Base-by-base conservation (phyloP, 2,329 filamentous ascomycete genomes). In the Cladobotryum mycophilum region DNA sequence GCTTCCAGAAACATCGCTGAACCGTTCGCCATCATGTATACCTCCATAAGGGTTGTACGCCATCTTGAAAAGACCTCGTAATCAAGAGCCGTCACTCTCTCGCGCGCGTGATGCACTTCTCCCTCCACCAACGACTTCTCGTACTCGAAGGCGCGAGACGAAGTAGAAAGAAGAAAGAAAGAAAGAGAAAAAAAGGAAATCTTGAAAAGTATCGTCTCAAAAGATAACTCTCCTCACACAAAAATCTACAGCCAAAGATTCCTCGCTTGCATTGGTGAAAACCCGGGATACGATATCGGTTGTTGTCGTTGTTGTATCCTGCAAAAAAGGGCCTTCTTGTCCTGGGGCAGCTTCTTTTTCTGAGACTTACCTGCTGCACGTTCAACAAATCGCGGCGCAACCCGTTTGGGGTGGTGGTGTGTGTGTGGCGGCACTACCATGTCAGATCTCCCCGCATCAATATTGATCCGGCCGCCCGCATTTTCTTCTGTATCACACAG, bases 31-130 rank as follows among this genome's bases (percentile, higher is more conserved):
- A 14, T 40, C 15, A 62, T 68, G 15, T 35, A 57, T 63, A 78
- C 76, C 75, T 70, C 78, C 78, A 55, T 82, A 82, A n/a, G 76
- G 78, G 61, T 82, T 81, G 65, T 81, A 82, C 15, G 79, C 70
- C 79, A 82, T 82, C 53, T 41, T 53, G 48, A 47, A 49, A 48
- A 41, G 33, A 44, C 25, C 41, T 44, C 47, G 11, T 30, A 12
- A 22, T 20, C 13, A 40, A 30, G 37, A 46, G 6, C 38, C 38
- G 38, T 38, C 38, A 20, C 20, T 20, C 14, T 17, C 17, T 11
- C 38, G 38, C 17, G 17, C 38, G 38, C 38, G 38, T 41, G 38
- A 20, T 20, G 38, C 38, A 41, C 38, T 18, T 13, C 20, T 30
- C 25, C n/a, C 13, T 34, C 25, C 41, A 15, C 18, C 12, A 13